Base-by-base conservation (phyloP, 805 yeast genomes). In the Saturnispora mendoncae region DNA sequence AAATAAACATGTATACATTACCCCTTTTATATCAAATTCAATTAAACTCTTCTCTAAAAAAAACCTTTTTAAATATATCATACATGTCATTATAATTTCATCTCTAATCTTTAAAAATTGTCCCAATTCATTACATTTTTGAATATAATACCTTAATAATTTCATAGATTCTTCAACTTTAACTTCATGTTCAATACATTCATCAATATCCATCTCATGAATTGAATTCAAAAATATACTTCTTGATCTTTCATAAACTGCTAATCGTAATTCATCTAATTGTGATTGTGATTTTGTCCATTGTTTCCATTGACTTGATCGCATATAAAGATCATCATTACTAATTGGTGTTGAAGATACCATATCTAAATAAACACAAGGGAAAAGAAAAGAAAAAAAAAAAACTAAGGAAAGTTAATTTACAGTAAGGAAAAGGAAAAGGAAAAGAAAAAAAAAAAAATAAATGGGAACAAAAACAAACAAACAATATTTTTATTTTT, bases 1-100 rank as follows among this genome's bases (percentile, higher is more conserved):
- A 57, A 87, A 92, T 10, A 92, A 72, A 47, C 95, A 81, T 2
- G 94, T 81, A 41, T 77, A 72, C 62, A 92, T 69, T 15, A 92
- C 70, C 45, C 78, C 73, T 54, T 84, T 84, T 9, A 98, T 98
- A 53, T 85, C 92, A 52, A 74, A 76, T 49, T 86, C 87, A 86
- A 87, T 79, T 21, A 84, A 90, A 21, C 90, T 79, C 57, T 87
- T 78, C 19, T 71, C 70, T 29, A 92, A 66, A 58, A 80, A 92
- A 58, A 92, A 92, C 55, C 80, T 77, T 55, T 79, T 76, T 57
- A 92, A 75, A 54, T 81, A 92, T 6, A 85, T 69, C 5, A 87
- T 72, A 0, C 97, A 94, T 0, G 97, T 86, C 9, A 95, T 80
- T 48, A 79, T 68, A 2, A 84, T 94, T 53, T 87, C 95, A 0